Percentiles rank a stretch among this genome's conserved stretches.
Evolutionary conservation across 2,329 filamentous ascomycete species (phyloP).

Genomic region (Fusarium poae): DNA sequence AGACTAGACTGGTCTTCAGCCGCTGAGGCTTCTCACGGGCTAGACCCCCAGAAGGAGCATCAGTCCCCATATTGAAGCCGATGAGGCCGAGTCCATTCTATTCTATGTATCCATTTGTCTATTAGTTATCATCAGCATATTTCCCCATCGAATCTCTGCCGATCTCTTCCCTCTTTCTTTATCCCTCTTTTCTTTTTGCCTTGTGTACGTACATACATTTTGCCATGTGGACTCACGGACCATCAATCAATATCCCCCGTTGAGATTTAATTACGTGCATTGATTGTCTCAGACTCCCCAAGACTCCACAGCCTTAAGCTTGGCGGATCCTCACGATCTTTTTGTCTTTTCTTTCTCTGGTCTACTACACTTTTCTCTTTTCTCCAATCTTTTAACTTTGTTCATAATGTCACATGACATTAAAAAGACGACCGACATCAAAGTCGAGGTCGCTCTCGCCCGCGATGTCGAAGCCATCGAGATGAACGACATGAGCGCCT

Average conservation of each 20-base stretch:
- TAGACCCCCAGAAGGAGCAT: constrained; percentile 11
- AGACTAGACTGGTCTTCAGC: neutral
- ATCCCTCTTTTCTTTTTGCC: neutral
- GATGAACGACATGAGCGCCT: constrained; percentile 28
- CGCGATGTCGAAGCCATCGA: constrained; percentile 39
- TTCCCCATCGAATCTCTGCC: neutral
- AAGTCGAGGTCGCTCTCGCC: constrained; percentile 36
- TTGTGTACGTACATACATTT: neutral
- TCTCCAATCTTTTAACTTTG: constrained; percentile 1
- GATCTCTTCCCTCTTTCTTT: constrained; percentile 24
- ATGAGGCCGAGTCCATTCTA: constrained; percentile 7
- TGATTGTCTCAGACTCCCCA: constrained; percentile 1
- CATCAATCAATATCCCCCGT: constrained; percentile 16
- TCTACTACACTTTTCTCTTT: neutral
- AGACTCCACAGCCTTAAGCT: constrained; percentile 22
- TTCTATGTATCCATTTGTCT: no score
- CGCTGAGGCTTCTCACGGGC: constrained; percentile 1
- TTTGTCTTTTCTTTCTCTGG: neutral
- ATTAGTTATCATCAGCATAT: constrained; percentile 15
- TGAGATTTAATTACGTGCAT: constrained; percentile 30
- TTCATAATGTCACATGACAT: constrained; percentile 33
- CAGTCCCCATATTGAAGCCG: constrained; percentile 20
- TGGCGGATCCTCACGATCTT: constrained; percentile 17
- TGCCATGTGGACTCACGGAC: constrained; percentile 30
- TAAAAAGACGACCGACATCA: constrained; percentile 38